Conservation (phyloP, 352 stramenopile species). For the Phytopythium boreale region DNA sequence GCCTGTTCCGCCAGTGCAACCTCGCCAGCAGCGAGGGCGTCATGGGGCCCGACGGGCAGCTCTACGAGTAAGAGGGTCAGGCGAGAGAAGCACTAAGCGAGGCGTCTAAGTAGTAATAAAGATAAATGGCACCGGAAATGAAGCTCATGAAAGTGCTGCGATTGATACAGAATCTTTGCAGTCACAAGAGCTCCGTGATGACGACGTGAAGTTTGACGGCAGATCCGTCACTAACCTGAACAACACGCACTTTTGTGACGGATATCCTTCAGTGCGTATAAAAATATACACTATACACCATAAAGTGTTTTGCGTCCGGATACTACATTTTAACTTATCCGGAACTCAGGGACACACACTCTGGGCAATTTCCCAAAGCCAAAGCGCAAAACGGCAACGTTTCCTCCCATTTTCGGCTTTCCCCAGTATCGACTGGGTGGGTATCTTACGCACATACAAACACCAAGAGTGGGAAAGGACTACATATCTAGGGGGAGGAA, state of each 20-base stretch:
- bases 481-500: neutral
- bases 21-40: constrained; percentile 27
- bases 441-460: neutral
- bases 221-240: neutral
- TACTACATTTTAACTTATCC: neutral
- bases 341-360: constrained; percentile 1
- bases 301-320: neutral
- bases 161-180: no score
- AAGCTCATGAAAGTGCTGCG: neutral
- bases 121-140: neutral
- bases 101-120: no score
- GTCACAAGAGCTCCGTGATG: neutral
- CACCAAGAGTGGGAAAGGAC: neutral
- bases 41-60: constrained; percentile 20
- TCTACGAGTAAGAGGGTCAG: constrained; percentile 12
- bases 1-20: constrained; percentile 29
- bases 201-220: neutral
- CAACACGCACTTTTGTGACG: neutral
- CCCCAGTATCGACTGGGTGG: neutral
- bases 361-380: neutral
- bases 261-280: neutral
- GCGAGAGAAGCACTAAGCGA: neutral
- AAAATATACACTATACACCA: neutral
- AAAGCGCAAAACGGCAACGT: neutral
- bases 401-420: neutral